Evolutionary conservation across 2,329 filamentous ascomycete genomes (phyloP).

Genomic region (Cucurbitaria berberidis): DNA sequence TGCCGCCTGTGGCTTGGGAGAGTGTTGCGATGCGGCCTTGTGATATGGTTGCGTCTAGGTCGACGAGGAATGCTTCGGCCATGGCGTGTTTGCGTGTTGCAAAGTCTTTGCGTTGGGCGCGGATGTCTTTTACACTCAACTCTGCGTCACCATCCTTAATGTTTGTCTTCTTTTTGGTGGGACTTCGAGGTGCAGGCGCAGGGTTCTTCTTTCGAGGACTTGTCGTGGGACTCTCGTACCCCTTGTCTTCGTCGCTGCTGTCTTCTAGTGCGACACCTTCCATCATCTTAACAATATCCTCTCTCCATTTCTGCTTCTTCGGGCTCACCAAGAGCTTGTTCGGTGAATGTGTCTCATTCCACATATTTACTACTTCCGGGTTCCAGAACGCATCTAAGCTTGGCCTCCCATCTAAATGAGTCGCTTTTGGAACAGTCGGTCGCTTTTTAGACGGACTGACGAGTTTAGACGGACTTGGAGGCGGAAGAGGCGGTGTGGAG

Average conservation of each 20-base stretch:
- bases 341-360: constrained; percentile 47
- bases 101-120: constrained; percentile 61
- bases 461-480: constrained; percentile 40
- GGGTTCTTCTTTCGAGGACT: constrained; percentile 31
- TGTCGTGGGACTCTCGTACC: constrained; percentile 25
- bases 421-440: constrained; percentile 35
- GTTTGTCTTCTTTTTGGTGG: constrained; percentile 16
- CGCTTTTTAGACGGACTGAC: constrained; percentile 48
- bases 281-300: constrained; percentile 37
- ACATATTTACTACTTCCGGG: constrained; percentile 44
- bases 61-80: constrained; percentile 67
- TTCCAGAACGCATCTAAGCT: constrained; percentile 50
- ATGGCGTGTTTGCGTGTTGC: constrained; percentile 66
- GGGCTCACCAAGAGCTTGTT: constrained; percentile 44
- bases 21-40: constrained; percentile 64
- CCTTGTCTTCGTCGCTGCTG: constrained; percentile 25
- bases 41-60: constrained; percentile 72
- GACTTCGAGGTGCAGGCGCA: constrained; percentile 11
- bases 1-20: constrained; percentile 69
- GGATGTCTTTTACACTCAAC: constrained; percentile 28
- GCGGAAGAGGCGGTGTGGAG: constrained; percentile 39
- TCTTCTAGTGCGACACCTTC: constrained; percentile 31
- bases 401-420: constrained; percentile 34
- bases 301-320: constrained; percentile 43
- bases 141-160: background rate